phyloP scores from a whole-genome alignment of 306 rosid genomes.

The Glycine latifolia region DNA sequence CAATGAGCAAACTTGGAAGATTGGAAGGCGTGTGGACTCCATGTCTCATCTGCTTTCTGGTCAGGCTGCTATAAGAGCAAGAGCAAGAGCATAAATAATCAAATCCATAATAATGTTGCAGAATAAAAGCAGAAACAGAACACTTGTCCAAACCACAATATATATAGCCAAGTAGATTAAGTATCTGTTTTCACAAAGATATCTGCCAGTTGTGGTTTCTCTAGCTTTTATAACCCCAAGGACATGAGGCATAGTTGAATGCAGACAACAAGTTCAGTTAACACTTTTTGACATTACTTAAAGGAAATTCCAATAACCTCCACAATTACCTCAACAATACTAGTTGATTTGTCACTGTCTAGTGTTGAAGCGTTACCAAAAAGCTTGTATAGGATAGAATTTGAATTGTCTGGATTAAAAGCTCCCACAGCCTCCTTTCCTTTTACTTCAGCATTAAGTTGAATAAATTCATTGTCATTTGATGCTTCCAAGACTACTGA shows the following conservation, averaged over 20 bases:
- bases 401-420: slow-evolving; percentile 57
- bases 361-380: slow-evolving; percentile 65
- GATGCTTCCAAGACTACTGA: slow-evolving; percentile 67
- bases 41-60: slow-evolving; percentile 61
- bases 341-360: slow-evolving; percentile 57
- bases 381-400: slow-evolving; percentile 78
- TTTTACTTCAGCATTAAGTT: slow-evolving; percentile 56
- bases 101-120: slow-evolving; percentile 22
- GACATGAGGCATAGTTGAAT: neutral
- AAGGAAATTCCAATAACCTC: slow-evolving; percentile 28
- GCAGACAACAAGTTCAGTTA: slow-evolving; percentile 12
- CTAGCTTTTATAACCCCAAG: slow-evolving; percentile 16
- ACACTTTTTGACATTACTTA: slow-evolving; percentile 16
- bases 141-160: slow-evolving; percentile 13
- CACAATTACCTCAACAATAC: slow-evolving; percentile 66
- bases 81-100: slow-evolving; percentile 44
- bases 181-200: slow-evolving; percentile 24
- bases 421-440: slow-evolving; percentile 55
- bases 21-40: slow-evolving; percentile 64
- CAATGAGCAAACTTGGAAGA: slow-evolving; percentile 92
- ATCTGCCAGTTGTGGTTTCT: neutral
- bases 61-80: slow-evolving; percentile 57
- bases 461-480: slow-evolving; percentile 53
- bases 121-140: slow-evolving; percentile 29
- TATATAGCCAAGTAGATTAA: neutral